These are phyloP conservation scores for Venturia oleaginea DNA, from an alignment of 2,329 filamentous ascomycete genomes.

Conservation along the genomic window DNA sequence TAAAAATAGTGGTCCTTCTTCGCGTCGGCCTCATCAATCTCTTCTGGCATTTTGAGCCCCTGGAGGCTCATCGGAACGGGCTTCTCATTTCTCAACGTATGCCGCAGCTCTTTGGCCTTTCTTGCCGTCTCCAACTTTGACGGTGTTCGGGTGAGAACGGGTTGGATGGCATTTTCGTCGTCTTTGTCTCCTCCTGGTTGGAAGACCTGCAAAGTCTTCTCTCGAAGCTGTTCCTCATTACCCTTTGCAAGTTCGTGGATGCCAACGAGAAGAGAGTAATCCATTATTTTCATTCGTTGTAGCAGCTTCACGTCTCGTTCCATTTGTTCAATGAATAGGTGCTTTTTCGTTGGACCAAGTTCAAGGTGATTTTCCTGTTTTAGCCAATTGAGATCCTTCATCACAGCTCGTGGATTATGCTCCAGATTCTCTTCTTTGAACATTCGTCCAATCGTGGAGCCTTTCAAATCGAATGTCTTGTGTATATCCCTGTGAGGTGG, in stretches of 20 bases:
- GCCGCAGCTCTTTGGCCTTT: slow-evolving; percentile 81
- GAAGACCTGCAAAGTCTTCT: slow-evolving; percentile 88
- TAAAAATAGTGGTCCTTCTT: slow-evolving; percentile 79
- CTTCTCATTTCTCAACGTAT: slow-evolving; percentile 86
- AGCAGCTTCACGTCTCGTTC: slow-evolving; percentile 77
- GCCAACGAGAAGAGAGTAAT: slow-evolving; percentile 90
- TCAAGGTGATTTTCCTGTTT: slow-evolving; percentile 77
- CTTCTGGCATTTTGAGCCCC: slow-evolving; percentile 78
- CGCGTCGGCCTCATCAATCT: slow-evolving; percentile 58
- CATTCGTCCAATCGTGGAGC: slow-evolving; percentile 87
- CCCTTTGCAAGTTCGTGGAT: slow-evolving; percentile 86
- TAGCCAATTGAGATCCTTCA: slow-evolving; percentile 97
- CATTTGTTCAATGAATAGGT: slow-evolving; percentile 81
- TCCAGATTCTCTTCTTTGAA: slow-evolving; percentile 81
- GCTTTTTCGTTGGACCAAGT: slow-evolving; percentile 80
- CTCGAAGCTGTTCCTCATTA: slow-evolving; percentile 86
- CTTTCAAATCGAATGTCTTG: slow-evolving; percentile 92
- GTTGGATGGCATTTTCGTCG: slow-evolving; percentile 44
- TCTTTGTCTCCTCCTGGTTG: slow-evolving; percentile 66
- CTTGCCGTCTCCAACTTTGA: slow-evolving; percentile 87
- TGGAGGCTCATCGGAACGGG: slow-evolving; percentile 87
- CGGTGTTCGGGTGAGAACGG: slow-evolving; percentile 74
- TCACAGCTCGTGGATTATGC: slow-evolving; percentile 80
- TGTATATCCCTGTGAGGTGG: slow-evolving; percentile 96
- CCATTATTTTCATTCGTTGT: slow-evolving; percentile 91